Evolutionary conservation across 2,329 filamentous ascomycete species (phyloP).

Genomic region (Aspergillus texensis): DNA sequence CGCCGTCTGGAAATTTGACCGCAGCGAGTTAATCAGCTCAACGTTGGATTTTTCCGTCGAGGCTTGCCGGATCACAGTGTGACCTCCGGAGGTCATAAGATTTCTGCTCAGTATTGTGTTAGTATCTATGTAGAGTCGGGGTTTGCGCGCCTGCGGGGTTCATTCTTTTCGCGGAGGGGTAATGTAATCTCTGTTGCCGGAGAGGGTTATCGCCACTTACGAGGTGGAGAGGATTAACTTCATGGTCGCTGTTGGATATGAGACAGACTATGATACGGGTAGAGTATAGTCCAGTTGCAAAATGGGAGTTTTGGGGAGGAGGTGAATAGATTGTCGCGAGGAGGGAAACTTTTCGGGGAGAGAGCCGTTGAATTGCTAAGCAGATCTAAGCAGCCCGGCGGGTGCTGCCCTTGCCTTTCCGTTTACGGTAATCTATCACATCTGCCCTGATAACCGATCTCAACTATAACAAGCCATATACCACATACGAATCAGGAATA

Average conservation of each 20-base stretch:
- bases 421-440: background rate
- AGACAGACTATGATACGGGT: background rate
- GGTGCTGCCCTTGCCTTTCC: slow-evolving; percentile 6
- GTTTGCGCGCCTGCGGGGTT: background rate
- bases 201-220: slow-evolving; percentile 54
- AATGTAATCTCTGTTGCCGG: background rate
- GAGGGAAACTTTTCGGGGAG: slow-evolving; percentile 6
- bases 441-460: background rate
- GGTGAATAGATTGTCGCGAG: background rate
- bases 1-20: slow-evolving; percentile 76
- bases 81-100: slow-evolving; percentile 79
- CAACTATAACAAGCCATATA: background rate
- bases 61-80: slow-evolving; percentile 79
- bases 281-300: background rate
- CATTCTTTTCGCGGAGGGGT: background rate
- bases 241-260: slow-evolving; percentile 54
- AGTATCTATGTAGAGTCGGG: slow-evolving; percentile 7
- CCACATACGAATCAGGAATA: background rate
- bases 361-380: slow-evolving; percentile 26
- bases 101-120: slow-evolving; percentile 56
- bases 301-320: background rate
- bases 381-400: slow-evolving; percentile 37
- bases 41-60: slow-evolving; percentile 83
- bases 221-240: slow-evolving; percentile 84
- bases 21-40: slow-evolving; percentile 86